phyloP scores from a whole-genome alignment of 345 rosid genomes.

The Erodium maritimum region DNA sequence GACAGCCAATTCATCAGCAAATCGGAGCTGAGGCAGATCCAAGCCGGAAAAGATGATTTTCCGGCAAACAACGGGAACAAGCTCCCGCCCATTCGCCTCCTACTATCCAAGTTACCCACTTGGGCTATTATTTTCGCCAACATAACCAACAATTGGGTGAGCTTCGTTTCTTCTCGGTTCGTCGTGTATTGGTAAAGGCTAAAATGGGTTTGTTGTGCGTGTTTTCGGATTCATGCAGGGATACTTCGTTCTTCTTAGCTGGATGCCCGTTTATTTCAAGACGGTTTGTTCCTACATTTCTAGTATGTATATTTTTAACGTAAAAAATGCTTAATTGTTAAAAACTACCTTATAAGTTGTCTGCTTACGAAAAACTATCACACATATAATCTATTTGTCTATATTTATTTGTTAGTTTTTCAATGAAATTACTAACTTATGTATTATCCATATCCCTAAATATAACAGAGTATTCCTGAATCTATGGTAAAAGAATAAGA shows the following conservation, averaged over 20 bases:
- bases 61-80: conserved; percentile 12
- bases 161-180: conserved; percentile 9
- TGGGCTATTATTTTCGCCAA: conserved; percentile 91
- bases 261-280: conserved; percentile 97
- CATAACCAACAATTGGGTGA: conserved; percentile 85
- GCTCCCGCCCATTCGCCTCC: conserved; percentile 37
- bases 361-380: no score
- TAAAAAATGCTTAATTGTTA: no score
- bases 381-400: no score
- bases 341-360: no score
- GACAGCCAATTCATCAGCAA: conserved; percentile 49
- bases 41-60: conserved; percentile 50
- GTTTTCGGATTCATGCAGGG: conserved; percentile 66
- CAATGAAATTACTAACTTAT: no score
- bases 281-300: conserved; percentile 30
- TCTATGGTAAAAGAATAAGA: no score
- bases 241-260: conserved; percentile 88
- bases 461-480: no score
- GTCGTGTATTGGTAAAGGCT: background rate
- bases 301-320: no score
- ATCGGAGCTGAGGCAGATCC: conserved; percentile 57
- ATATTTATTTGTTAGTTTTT: no score
- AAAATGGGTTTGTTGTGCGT: no score
- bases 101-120: conserved; percentile 61
- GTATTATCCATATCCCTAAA: no score